Percentiles rank a stretch among this genome's conserved stretches.
phyloP scores from a whole-genome alignment of 805 yeast genomes.

The Ogataea polymorpha region DNA sequence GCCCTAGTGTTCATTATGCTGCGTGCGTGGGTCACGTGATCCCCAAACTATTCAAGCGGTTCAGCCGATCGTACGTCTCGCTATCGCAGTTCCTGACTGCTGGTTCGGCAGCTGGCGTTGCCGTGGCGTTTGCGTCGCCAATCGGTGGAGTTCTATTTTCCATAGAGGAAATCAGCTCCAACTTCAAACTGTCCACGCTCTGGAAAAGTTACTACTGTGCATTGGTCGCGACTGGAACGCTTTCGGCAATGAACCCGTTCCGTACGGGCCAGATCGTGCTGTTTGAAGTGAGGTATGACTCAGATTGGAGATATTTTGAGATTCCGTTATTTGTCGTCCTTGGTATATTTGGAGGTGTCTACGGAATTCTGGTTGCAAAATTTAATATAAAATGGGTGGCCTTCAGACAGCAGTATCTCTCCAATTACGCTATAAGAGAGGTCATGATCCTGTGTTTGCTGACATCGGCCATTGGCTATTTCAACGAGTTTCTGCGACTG shows the following conservation, averaged over 20 bases:
- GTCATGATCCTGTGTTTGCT: conserved; percentile 62
- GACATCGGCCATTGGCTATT: conserved; percentile 77
- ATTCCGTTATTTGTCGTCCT: conserved; percentile 72
- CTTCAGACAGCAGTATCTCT: conserved; percentile 69
- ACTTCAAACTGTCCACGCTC: conserved; percentile 71
- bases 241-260: conserved; percentile 84
- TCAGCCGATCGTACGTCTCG: conserved; percentile 43
- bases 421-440: conserved; percentile 61
- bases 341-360: conserved; percentile 89
- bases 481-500: conserved; percentile 71
- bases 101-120: conserved; percentile 96
- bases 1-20: conserved; percentile 97
- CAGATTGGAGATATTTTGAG: conserved; percentile 84
- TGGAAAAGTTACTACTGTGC: conserved; percentile 94
- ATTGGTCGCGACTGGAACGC: conserved; percentile 76
- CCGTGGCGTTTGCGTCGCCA: conserved; percentile 96
- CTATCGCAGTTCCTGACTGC: conserved; percentile 71
- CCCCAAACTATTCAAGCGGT: conserved; percentile 49
- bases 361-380: conserved; percentile 75
- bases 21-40: conserved; percentile 91
- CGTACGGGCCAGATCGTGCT: conserved; percentile 92
- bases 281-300: conserved; percentile 86
- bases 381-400: conserved; percentile 73
- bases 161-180: conserved; percentile 82
- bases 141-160: conserved; percentile 95